Evolutionary conservation across 768 basidiomycete species (phyloP).

Genomic region (Leccinum truebloodii): DNA sequence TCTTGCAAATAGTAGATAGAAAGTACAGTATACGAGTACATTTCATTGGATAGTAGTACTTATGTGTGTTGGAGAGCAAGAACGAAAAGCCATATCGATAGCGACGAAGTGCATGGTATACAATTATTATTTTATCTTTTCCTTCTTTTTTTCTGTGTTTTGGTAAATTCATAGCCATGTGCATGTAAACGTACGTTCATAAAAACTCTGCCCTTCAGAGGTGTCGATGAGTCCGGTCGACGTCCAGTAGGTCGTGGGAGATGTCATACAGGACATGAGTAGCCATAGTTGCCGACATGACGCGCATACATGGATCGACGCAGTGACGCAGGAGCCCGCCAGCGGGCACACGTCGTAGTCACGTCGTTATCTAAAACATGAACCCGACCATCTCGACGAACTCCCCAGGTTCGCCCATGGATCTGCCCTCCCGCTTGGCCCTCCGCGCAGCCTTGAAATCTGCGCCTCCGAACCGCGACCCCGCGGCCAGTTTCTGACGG

Average conservation of each 20-base stretch:
- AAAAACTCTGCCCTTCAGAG: not conserved
- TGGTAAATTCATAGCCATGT: not conserved
- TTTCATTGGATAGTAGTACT: not conserved
- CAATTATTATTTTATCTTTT: not conserved
- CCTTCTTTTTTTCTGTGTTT: not conserved
- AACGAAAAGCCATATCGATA: not conserved
- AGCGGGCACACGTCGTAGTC: not conserved
- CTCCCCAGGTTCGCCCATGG: not conserved
- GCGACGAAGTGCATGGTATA: not conserved
- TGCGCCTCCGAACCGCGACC: slow-evolving; percentile 27
- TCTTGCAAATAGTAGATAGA: no score
- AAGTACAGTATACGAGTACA: not conserved
- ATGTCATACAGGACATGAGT: not conserved
- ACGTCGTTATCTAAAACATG: not conserved
- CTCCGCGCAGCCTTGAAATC: slow-evolving; percentile 33
- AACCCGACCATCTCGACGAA: slow-evolving; percentile 34
- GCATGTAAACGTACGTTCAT: not conserved
- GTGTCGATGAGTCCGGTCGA: not conserved
- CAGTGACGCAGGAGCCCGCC: not conserved
- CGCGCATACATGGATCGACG: not conserved
- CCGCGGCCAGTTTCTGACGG: slow-evolving; percentile 23
- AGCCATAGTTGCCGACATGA: not conserved
- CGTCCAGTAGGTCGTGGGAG: not conserved
- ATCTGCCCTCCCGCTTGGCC: slow-evolving; percentile 28
- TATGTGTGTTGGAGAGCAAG: not conserved